These are phyloP conservation scores for Gracilaria caudata DNA, from an alignment of 23 red algal species.

Conservation along the genomic window DNA sequence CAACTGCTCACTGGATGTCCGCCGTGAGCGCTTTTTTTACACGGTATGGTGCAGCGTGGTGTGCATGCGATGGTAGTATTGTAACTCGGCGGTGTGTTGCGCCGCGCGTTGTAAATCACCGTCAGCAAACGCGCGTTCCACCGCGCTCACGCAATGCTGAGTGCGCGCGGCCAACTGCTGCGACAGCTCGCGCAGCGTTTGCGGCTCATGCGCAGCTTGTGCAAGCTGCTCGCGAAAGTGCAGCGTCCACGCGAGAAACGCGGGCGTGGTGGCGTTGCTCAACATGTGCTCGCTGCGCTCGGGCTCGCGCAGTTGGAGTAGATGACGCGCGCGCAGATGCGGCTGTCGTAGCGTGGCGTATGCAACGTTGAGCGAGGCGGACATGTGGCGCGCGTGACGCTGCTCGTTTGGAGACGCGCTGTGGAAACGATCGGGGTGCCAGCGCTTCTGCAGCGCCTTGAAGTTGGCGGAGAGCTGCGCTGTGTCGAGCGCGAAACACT, in stretches of 20 bases:
- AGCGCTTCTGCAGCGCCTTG: constrained; percentile 24
- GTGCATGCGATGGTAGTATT: constrained; percentile 38
- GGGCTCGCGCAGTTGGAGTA: neutral
- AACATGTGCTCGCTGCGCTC: neutral
- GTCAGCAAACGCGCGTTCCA: constrained; percentile 14
- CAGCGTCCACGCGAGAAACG: constrained; percentile 39
- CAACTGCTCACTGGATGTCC: constrained; percentile 4
- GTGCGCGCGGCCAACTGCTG: neutral
- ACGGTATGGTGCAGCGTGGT: neutral
- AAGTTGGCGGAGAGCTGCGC: constrained; percentile 10
- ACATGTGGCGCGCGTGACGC: constrained; percentile 25
- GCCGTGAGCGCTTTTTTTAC: neutral
- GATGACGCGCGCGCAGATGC: constrained; percentile 29
- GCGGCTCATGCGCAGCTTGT: neutral
- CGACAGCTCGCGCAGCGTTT: neutral
- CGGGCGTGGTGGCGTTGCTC: neutral
- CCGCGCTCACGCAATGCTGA: neutral
- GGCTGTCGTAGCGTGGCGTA: constrained; percentile 40
- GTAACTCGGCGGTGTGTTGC: constrained; percentile 27
- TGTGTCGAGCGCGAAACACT: constrained; percentile 9
- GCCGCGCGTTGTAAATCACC: neutral
- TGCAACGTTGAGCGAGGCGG: constrained; percentile 30
- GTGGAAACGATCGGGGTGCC: constrained; percentile 53
- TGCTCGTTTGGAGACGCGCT: neutral
- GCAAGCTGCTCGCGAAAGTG: constrained; percentile 22